Conservation (phyloP, 78 protist genomes). For the Diacronema lutheri region DNA sequence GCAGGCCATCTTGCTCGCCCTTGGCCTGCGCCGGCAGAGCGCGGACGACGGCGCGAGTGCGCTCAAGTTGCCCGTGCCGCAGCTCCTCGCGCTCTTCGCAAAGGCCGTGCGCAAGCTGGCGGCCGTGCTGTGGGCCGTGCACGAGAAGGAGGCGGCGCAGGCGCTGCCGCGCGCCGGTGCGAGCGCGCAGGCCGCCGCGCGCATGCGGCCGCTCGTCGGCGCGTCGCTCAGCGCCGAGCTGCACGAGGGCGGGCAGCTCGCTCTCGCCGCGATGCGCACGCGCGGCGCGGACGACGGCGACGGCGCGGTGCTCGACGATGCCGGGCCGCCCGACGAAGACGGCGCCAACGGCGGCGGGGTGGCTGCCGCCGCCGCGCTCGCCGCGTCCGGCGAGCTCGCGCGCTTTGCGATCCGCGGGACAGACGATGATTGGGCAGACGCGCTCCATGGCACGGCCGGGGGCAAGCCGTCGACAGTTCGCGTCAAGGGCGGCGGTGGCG, state of each 20-base stretch:
- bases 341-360: too few relatives aligned
- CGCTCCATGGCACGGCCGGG: neutral
- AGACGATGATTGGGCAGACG: neutral
- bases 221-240: neutral
- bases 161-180: neutral
- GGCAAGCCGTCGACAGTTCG: too few relatives aligned
- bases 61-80: constrained; percentile 24
- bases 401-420: neutral
- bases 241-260: neutral
- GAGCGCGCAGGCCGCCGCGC: neutral
- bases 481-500: too few relatives aligned
- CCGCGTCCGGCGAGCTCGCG: neutral
- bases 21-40: constrained; percentile 84
- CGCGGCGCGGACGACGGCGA: neutral
- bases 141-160: too few relatives aligned
- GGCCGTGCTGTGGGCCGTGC: too few relatives aligned
- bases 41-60: constrained; percentile 55
- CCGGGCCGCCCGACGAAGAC: too few relatives aligned
- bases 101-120: constrained; percentile 13
- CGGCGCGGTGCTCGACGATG: neutral
- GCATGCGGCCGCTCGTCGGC: neutral
- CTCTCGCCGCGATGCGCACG: too few relatives aligned
- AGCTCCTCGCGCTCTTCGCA: constrained; percentile 56
- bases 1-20: constrained; percentile 70
- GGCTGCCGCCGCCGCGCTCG: too few relatives aligned